A percentile compares a stretch with the other conserved stretches of the same genome.
These are phyloP conservation scores for Fraxinus dipetala DNA, from an alignment of 305 asterid species.

Conservation along the genomic window DNA sequence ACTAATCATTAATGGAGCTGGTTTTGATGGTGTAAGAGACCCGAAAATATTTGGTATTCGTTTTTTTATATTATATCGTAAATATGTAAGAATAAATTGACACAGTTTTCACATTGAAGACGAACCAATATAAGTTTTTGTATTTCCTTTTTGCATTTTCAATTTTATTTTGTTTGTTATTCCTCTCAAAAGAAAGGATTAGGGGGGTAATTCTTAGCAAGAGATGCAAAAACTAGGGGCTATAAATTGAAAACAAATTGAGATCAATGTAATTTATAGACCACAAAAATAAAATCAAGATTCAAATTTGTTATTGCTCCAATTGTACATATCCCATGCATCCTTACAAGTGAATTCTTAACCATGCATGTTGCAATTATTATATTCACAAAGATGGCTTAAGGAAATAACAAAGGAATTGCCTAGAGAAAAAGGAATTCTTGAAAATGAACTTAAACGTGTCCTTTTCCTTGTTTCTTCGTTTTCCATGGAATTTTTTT, in stretches of 20 bases:
- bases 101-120: too few species aligned
- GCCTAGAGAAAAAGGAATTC: slow-evolving; percentile 1
- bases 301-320: neutral
- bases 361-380: neutral
- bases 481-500: slow-evolving; percentile 25
- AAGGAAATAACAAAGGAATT: slow-evolving; percentile 29
- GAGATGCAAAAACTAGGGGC: neutral
- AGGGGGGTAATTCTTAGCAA: too few species aligned
- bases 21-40: neutral
- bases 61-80: too few species aligned
- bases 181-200: too few species aligned
- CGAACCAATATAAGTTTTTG: too few species aligned
- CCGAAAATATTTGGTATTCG: too few species aligned
- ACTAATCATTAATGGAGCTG: neutral
- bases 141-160: too few species aligned
- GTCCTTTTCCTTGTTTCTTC: slow-evolving; percentile 30
- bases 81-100: too few species aligned
- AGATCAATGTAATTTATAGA: neutral
- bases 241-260: neutral
- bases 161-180: too few species aligned
- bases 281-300: neutral
- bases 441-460: slow-evolving; percentile 29
- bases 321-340: neutral
- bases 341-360: neutral
- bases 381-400: neutral